phyloP scores from a whole-genome alignment of 140 eudicot species.

The Senecio squalidus region DNA sequence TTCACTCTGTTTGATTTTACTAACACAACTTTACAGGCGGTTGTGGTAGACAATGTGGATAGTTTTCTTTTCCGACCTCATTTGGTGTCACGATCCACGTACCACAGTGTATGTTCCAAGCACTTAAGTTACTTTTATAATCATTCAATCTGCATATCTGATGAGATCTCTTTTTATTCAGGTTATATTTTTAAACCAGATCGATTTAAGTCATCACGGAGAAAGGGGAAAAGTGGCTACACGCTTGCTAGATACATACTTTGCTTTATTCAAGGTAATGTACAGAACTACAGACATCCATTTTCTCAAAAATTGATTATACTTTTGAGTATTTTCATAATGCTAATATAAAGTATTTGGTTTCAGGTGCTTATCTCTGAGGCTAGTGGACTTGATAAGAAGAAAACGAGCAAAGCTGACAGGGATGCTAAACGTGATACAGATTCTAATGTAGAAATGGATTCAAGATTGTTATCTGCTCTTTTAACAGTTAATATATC shows the following conservation, averaged over 20 bases:
- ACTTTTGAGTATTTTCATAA: constrained; percentile 7
- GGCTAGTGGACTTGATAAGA: constrained; percentile 34
- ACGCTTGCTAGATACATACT: constrained; percentile 81
- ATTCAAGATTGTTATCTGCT: constrained; percentile 80
- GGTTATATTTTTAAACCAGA: constrained; percentile 84
- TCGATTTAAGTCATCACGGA: constrained; percentile 66
- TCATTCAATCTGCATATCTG: constrained; percentile 13
- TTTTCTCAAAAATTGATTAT: not conserved
- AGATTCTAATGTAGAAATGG: constrained; percentile 86
- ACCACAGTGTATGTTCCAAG: constrained; percentile 71
- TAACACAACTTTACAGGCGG: constrained; percentile 48
- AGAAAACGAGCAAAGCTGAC: constrained; percentile 42
- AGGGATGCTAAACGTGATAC: constrained; percentile 34
- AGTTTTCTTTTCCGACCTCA: constrained; percentile 88
- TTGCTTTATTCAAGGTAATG: constrained; percentile 90
- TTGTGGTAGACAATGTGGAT: constrained; percentile 94
- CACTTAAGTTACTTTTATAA: not conserved
- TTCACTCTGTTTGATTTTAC: not conserved
- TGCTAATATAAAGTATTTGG: not conserved
- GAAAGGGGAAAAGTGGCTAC: constrained; percentile 92
- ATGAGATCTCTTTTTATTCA: constrained; percentile 27
- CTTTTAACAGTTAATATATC: constrained; percentile 69
- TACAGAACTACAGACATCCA: not conserved
- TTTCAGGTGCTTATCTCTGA: constrained; percentile 77
- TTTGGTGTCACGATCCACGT: constrained; percentile 80